Conservation (phyloP, 108 stramenopile genomes). For the Discostella pseudostelligera region DNA sequence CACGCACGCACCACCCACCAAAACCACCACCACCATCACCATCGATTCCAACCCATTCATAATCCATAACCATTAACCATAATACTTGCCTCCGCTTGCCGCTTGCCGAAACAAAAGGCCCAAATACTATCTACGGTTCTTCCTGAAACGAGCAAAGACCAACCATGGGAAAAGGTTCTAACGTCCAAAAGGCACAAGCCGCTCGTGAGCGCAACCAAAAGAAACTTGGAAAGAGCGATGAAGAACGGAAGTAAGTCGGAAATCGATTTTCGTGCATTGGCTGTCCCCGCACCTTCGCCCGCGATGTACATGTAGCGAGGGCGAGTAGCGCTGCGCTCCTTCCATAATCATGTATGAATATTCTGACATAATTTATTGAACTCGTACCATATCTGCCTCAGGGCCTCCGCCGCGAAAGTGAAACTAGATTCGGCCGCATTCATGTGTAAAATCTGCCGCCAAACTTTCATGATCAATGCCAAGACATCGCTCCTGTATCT, state of each 20-base stretch:
- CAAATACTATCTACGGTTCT: too few relatives aligned
- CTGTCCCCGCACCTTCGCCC: too few relatives aligned
- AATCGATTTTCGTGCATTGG: not conserved
- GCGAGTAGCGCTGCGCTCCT: too few relatives aligned
- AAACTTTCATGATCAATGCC: constrained; percentile 91
- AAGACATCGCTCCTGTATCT: constrained; percentile 62
- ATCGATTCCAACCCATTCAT: too few relatives aligned
- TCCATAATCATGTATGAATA: not conserved
- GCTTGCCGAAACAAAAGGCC: too few relatives aligned
- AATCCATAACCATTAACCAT: too few relatives aligned
- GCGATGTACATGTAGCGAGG: too few relatives aligned
- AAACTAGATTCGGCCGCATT: constrained; percentile 70
- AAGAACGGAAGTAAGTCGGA: constrained; percentile 60
- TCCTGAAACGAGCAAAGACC: not conserved
- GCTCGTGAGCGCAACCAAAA: constrained; percentile 85
- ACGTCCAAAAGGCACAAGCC: constrained; percentile 85
- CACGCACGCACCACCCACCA: too few relatives aligned
- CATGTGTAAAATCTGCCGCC: constrained; percentile 78
- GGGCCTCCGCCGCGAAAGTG: constrained; percentile 75
- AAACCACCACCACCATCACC: too few relatives aligned
- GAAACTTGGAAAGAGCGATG: constrained; percentile 80
- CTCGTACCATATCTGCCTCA: not conserved
- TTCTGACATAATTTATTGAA: too few relatives aligned
- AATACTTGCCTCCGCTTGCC: too few relatives aligned
- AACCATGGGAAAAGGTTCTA: constrained; percentile 87